These are phyloP conservation scores for Polytolypa hystricis DNA, from an alignment of 2,329 filamentous ascomycete species.

Conservation along the genomic window DNA sequence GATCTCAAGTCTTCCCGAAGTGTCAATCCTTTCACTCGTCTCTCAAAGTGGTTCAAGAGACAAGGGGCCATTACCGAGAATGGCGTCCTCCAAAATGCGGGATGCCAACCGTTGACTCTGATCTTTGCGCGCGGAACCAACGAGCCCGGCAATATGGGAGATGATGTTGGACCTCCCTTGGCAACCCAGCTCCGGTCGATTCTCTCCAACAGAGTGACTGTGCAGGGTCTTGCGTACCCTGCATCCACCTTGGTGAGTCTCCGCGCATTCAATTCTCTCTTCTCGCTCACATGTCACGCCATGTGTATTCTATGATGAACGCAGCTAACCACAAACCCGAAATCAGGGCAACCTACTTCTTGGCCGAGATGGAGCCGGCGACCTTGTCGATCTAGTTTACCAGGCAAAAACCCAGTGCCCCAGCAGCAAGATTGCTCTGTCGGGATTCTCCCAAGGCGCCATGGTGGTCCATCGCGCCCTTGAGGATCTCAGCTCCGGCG, in stretches of 20 bases:
- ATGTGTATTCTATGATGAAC: not conserved
- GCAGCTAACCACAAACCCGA: not conserved
- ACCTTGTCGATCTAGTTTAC: conserved; percentile 22
- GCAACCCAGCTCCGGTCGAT: conserved; percentile 16
- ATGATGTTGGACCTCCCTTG: conserved; percentile 29
- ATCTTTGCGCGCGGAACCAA: conserved; percentile 35
- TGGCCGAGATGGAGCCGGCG: conserved; percentile 20
- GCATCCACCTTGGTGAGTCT: conserved; percentile 15
- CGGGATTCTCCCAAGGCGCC: conserved; percentile 26
- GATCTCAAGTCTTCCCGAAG: not conserved
- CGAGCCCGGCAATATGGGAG: conserved; percentile 34
- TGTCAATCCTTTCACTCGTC: not conserved
- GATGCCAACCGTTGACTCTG: conserved; percentile 33
- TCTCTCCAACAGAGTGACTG: conserved; percentile 18
- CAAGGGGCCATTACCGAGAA: conserved; percentile 25
- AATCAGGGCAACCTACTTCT: conserved; percentile 18
- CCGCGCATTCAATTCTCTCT: conserved; percentile 20
- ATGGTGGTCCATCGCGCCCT: conserved; percentile 27
- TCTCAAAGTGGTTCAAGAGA: conserved; percentile 7
- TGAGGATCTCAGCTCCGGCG: conserved; percentile 17
- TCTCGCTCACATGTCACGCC: not conserved
- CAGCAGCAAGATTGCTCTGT: conserved; percentile 23
- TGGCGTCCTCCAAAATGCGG: conserved; percentile 27
- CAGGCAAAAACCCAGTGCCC: conserved; percentile 22
- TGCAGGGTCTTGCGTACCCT: conserved; percentile 25